phyloP scores from a whole-genome alignment of 2,329 filamentous ascomycete species.

The Chrysosporium keratinophilum region DNA sequence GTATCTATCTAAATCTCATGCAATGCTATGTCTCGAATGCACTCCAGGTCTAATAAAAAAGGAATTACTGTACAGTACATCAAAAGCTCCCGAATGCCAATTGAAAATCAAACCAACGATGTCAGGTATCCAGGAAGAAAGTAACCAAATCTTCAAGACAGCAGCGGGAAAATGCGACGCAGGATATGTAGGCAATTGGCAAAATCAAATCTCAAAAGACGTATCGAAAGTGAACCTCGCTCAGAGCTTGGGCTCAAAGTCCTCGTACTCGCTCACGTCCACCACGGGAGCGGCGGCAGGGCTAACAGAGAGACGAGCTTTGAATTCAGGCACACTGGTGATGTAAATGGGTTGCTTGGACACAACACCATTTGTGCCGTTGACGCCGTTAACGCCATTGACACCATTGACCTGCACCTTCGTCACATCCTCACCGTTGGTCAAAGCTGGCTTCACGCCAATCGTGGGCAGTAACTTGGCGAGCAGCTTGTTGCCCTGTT shows the following conservation, averaged over 20 bases:
- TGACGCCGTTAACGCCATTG: constrained; percentile 17
- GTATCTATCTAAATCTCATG: neutral
- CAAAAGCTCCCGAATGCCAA: neutral
- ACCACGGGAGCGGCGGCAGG: constrained; percentile 61
- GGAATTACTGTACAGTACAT: constrained; percentile 1
- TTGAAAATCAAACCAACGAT: neutral
- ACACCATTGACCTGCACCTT: constrained; percentile 26
- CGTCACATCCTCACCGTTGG: constrained; percentile 31
- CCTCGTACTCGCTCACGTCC: constrained; percentile 75
- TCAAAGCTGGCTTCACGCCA: constrained; percentile 33
- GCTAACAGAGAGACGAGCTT: constrained; percentile 62
- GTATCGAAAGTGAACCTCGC: neutral
- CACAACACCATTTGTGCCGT: constrained; percentile 15
- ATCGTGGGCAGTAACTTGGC: constrained; percentile 39
- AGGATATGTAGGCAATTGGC: neutral
- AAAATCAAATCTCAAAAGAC: neutral
- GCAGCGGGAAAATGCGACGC: neutral
- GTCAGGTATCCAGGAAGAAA: neutral
- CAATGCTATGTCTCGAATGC: neutral
- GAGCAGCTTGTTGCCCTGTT: constrained; percentile 42
- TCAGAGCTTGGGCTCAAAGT: constrained; percentile 71
- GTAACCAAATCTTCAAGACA: neutral
- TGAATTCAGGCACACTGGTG: constrained; percentile 69
- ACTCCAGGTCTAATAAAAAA: neutral
- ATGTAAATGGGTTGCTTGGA: constrained; percentile 51